phyloP scores from a whole-genome alignment of 169 alveolate species.

The Eimeria acervulina region DNA sequence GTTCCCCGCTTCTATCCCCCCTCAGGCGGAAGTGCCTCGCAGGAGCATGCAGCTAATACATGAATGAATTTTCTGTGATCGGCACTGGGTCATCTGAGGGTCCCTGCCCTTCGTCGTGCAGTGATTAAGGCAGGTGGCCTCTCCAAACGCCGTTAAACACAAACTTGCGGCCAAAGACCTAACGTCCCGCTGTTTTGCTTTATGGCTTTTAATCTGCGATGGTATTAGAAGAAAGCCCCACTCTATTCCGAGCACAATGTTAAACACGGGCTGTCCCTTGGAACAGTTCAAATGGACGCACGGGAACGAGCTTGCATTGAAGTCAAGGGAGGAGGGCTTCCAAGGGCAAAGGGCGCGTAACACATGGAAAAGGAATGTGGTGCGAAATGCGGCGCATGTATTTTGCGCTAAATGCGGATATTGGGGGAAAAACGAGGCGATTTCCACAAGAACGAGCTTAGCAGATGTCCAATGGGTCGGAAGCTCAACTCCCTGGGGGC shows the following conservation, averaged over 20 bases:
- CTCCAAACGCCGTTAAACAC: not conserved
- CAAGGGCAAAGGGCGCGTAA: not conserved
- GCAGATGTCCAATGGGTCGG: constrained; percentile 57
- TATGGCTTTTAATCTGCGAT: not conserved
- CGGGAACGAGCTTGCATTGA: not conserved
- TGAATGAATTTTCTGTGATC: not conserved
- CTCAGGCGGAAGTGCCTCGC: not conserved
- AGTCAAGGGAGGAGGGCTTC: not conserved
- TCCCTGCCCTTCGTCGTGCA: not conserved
- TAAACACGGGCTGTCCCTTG: constrained; percentile 6
- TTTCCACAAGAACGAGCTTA: constrained; percentile 9
- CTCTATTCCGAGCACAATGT: not conserved
- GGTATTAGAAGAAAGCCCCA: not conserved
- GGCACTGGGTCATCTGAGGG: not conserved
- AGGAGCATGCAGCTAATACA: not conserved
- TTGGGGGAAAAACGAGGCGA: not conserved
- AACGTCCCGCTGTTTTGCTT: not conserved
- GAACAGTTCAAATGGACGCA: constrained; percentile 9
- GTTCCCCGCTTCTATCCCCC: not conserved
- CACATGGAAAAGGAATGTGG: not conserved
- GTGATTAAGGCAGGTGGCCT: not conserved
- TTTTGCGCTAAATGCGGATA: not conserved
- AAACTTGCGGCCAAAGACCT: not conserved
- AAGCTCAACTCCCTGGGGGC: constrained; percentile 3
- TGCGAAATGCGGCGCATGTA: not conserved